Evolutionary conservation across 805 yeast species (phyloP), one percentile per base, ranked within the genome.

Genomic region (Spencermartinsiella europaea): DNA sequence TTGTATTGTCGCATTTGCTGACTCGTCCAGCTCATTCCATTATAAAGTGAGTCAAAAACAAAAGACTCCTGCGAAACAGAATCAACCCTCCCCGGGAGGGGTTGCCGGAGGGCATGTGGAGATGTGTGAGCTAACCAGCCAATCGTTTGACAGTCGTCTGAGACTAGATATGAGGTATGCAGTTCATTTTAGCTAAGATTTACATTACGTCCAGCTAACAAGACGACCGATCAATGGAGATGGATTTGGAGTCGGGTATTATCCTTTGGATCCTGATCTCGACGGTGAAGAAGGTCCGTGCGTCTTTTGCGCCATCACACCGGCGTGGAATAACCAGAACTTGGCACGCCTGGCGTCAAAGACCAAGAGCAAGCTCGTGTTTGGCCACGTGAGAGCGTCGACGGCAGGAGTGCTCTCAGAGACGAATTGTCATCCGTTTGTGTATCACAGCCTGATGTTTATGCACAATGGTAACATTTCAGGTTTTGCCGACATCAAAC

Each of bases 191-290:
- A 16, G 14, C n/a, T 17, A n/a, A n/a, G n/a, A n/a, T n/a, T n/a
- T n/a, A n/a, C n/a, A n/a, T n/a, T n/a, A n/a, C n/a, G n/a, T n/a
- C n/a, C n/a, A n/a, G n/a, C n/a, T n/a, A n/a, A n/a, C n/a, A n/a
- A 71, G 95, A 54, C 79, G 95, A 44, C 98, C 99, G 1, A 87
- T 93, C 56, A 93, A 93, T 63, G 99, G 99, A 36, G 99, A 93
- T 65, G 99, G 99, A 0, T 93, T 93, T 65, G 99, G 99, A 1
- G 91, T 93, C 19, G 98, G 98, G 0, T 93, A 93, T 67, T 93
- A 93, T 61, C 68, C 73, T 10, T 57, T 69, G n/a, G 84, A 78
- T 38, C 68, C 68, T 7, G 81, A 78, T 40, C 65, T 64, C 8
- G 71, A 65, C 22, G 62, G 76, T 16, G 77, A 75, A 34, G 77